Evolutionary conservation across 2,329 filamentous ascomycete genomes (phyloP), one percentile per base, ranked within the genome.

Genomic region (Aspergillus aculeatus): DNA sequence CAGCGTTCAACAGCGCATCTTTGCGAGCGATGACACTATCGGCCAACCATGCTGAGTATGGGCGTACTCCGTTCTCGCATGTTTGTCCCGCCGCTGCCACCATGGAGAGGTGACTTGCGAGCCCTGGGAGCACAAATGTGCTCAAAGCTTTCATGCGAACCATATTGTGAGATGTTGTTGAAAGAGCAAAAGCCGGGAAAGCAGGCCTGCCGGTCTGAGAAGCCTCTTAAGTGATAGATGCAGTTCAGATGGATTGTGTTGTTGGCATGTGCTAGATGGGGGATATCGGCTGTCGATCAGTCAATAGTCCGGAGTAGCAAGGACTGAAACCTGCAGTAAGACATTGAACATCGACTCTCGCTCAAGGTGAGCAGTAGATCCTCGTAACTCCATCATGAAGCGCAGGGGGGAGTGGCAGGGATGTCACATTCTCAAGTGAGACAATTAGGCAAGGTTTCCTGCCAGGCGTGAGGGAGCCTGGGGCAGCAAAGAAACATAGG

Each of bases 31-130:
- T 69, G 50, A 71, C 60, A 50, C 68, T 70, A 35, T 71, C 68
- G 35, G 69, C 68, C 68, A 71, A 69, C 61, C 68, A 64, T 21
- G 62, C 62, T 4, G 69, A 71, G 31, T 68, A 70, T 6, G 66
- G 66, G 12, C 63, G 63, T 14, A 47, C 5, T 19, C 49, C 38
- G 4, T 12, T 21, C 32, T 58, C 41, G 29, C 59, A 61, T 16
- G 51, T 23, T 16, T 24, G 23, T 21, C 53, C 53, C 5, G 32
- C 53, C n/a, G 53, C 53, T 3, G 53, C 41, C 24, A 21, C 53
- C n/a, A 23, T n/a, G 16, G 31, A 31, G 41, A 44, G 29, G 14
- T 55, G 41, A n/a, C 16, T 31, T 21, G 44, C 24, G 16, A 55
- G 44, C 9, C 53, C 53, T 19, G 53, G 14, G 10, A 55, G 44